Evolutionary conservation across 495 filamentous ascomycete species (phyloP).

Genomic region (Trichocladium uniseriatum): DNA sequence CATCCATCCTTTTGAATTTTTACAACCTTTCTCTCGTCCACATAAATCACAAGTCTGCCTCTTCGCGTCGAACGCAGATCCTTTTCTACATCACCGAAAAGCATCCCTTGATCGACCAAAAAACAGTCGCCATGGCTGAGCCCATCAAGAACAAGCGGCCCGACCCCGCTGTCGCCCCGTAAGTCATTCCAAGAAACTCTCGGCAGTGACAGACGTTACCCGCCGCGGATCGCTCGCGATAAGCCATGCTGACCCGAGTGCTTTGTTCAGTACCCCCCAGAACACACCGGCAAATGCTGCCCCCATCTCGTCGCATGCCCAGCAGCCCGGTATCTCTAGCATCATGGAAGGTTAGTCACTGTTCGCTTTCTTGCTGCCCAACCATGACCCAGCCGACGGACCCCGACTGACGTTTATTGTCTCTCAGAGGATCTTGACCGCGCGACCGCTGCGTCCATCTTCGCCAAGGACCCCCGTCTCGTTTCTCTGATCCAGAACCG

Average conservation of each 20-base stretch:
- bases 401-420: constrained; percentile 5
- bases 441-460: constrained; percentile 77
- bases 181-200: constrained; percentile 25
- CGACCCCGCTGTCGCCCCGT: constrained; percentile 76
- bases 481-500: constrained; percentile 96
- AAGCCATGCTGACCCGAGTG: constrained; percentile 21
- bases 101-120: constrained; percentile 7
- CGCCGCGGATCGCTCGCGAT: constrained; percentile 9
- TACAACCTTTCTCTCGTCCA: constrained; percentile 5
- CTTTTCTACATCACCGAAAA: background rate
- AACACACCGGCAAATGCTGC: constrained; percentile 92
- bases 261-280: constrained; percentile 73
- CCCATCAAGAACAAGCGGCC: constrained; percentile 85
- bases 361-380: constrained; percentile 18
- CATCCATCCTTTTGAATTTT: constrained; percentile 9
- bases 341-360: constrained; percentile 84
- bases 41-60: constrained; percentile 2
- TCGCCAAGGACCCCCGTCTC: constrained; percentile 86
- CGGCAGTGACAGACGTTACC: constrained; percentile 1
- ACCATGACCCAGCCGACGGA: constrained; percentile 3
- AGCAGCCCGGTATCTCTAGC: constrained; percentile 87
- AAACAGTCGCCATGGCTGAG: constrained; percentile 59
- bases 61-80: background rate
- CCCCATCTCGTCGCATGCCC: constrained; percentile 94
- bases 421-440: constrained; percentile 77